A percentile compares a stretch with the other conserved stretches of the same genome.
phyloP scores from a whole-genome alignment of 805 yeast genomes.

The Yarrowia keelungensis region DNA sequence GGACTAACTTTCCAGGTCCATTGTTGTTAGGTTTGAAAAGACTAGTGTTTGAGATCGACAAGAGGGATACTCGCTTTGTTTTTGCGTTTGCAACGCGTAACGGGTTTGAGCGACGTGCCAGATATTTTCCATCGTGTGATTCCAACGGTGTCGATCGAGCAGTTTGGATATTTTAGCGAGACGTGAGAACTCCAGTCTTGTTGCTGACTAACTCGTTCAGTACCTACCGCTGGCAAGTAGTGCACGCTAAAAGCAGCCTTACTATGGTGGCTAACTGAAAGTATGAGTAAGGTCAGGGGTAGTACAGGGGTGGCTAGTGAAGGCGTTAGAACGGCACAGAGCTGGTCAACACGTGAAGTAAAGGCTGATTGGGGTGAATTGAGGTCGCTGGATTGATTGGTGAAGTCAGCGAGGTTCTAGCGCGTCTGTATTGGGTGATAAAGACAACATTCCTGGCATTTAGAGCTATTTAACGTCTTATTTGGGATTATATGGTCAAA shows the following conservation, averaged over 20 bases:
- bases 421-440: too few relatives aligned
- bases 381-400: too few relatives aligned
- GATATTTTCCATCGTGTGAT: not conserved
- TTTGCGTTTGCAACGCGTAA: constrained; percentile 6
- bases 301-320: not conserved
- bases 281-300: not conserved
- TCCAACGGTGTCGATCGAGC: not conserved
- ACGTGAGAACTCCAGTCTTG: too few relatives aligned
- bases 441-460: too few relatives aligned
- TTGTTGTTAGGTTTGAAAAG: not conserved
- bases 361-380: too few relatives aligned
- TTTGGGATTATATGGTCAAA: too few relatives aligned
- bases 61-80: constrained; percentile 1
- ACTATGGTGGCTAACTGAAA: constrained; percentile 1
- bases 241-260: constrained; percentile 8
- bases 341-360: not conserved
- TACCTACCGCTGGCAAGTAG: constrained; percentile 8
- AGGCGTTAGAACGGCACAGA: not conserved
- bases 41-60: not conserved
- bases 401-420: too few relatives aligned
- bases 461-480: too few relatives aligned
- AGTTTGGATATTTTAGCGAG: too few relatives aligned
- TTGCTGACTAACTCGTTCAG: not conserved
- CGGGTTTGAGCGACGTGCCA: not conserved
- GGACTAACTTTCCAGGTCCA: not conserved